Percentiles rank a stretch among this genome's conserved stretches.
phyloP scores from a whole-genome alignment of 2,329 filamentous ascomycete species.

The Erysiphe pulchra region DNA sequence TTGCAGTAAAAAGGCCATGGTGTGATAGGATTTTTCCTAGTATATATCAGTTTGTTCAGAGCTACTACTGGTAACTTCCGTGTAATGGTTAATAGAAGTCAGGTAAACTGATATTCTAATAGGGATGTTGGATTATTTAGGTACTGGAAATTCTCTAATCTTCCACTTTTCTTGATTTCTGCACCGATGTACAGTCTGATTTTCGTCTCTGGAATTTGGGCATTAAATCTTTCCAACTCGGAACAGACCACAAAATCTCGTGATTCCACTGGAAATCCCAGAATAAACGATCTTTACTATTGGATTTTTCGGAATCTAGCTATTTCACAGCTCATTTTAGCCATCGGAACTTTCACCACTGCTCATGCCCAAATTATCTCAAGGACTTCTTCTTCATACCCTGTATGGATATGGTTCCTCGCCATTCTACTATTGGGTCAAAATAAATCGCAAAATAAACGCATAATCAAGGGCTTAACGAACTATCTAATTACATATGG shows the following conservation, averaged over 20 bases:
- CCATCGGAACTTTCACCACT: constrained; percentile 42
- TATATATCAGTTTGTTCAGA: constrained; percentile 78
- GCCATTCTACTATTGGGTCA: constrained; percentile 16
- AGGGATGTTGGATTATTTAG: constrained; percentile 73
- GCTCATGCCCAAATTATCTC: constrained; percentile 93
- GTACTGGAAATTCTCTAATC: constrained; percentile 74
- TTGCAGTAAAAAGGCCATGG: constrained; percentile 33
- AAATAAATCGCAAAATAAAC: neutral
- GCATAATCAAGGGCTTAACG: constrained; percentile 3
- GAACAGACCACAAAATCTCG: neutral
- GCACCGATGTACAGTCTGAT: constrained; percentile 49
- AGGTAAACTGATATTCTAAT: neutral
- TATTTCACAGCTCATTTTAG: constrained; percentile 45
- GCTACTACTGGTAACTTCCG: constrained; percentile 54
- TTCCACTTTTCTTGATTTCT: constrained; percentile 71
- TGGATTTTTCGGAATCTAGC: constrained; percentile 25
- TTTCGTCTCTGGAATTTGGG: constrained; percentile 29
- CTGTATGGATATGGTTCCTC: constrained; percentile 70
- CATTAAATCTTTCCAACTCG: constrained; percentile 7
- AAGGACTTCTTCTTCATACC: constrained; percentile 66
- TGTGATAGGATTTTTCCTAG: constrained; percentile 50
- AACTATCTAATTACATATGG: constrained; percentile 57
- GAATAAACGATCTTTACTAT: neutral
- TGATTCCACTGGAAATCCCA: neutral
- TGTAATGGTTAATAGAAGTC: too few species aligned